phyloP scores from a whole-genome alignment of 345 rosid species.

The Dipteronia dyeriana region DNA sequence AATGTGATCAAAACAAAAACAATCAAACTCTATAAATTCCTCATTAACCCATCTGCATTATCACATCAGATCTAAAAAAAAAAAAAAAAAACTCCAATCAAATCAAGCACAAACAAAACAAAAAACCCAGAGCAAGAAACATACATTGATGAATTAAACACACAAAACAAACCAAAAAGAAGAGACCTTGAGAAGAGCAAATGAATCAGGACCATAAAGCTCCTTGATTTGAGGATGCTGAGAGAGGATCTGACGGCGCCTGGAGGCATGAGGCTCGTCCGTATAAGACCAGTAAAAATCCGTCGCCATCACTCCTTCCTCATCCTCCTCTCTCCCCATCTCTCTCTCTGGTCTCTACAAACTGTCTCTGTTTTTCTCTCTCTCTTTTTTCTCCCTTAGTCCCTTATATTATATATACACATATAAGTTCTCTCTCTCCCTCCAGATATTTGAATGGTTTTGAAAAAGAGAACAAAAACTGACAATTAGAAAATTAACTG shows the following conservation, averaged over 20 bases:
- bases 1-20: not conserved
- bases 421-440: too few species aligned
- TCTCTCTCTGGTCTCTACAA: not conserved
- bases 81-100: not conserved
- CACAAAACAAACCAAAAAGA: not conserved
- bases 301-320: constrained; percentile 61
- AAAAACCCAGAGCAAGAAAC: not conserved
- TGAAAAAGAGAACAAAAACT: too few species aligned
- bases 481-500: not conserved
- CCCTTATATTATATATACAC: too few species aligned
- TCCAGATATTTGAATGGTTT: too few species aligned
- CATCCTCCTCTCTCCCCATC: constrained; percentile 38
- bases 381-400: too few species aligned
- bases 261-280: constrained; percentile 84
- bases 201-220: constrained; percentile 89
- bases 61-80: constrained; percentile 13
- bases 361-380: too few species aligned
- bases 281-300: constrained; percentile 95
- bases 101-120: not conserved
- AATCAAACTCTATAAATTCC: not conserved
- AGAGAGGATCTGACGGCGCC: constrained; percentile 86
- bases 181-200: constrained; percentile 66
- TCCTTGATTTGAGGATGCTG: constrained; percentile 76
- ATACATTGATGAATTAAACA: not conserved
- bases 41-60: constrained; percentile 13